phyloP scores from a whole-genome alignment of 306 rosid species.

The Casuarina glauca region DNA sequence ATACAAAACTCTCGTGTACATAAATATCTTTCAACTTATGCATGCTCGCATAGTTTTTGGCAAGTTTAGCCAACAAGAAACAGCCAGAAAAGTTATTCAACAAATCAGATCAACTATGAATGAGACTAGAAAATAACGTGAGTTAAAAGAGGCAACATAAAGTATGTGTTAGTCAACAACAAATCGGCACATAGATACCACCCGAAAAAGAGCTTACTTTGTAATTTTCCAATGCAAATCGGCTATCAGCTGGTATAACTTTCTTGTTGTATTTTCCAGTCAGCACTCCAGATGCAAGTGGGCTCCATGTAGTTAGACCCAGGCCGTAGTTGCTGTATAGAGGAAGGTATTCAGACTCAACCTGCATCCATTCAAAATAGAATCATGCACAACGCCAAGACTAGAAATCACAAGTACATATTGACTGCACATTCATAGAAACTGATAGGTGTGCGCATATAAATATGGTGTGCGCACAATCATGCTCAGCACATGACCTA shows the following conservation, averaged over 20 bases:
- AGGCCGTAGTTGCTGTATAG: conserved; percentile 68
- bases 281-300: conserved; percentile 95
- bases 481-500: not conserved
- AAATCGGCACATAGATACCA: not conserved
- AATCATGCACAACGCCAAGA: not conserved
- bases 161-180: not conserved
- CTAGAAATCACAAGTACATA: no score
- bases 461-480: no score
- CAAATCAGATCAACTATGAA: not conserved
- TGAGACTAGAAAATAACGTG: not conserved
- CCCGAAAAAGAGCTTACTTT: conserved; percentile 47
- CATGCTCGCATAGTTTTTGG: not conserved
- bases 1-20: no score
- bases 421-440: no score
- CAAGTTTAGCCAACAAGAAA: not conserved
- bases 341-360: conserved; percentile 85
- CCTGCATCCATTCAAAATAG: conserved; percentile 42
- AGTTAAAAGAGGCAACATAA: not conserved
- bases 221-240: conserved; percentile 92
- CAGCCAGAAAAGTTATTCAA: not conserved
- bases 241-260: conserved; percentile 71
- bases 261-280: conserved; percentile 94
- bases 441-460: not conserved
- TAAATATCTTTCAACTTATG: no score
- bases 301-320: conserved; percentile 97